Percentiles rank a stretch among this genome's conserved stretches.
Evolutionary conservation across 2,329 filamentous ascomycete genomes (phyloP).

Genomic region (Microcera coccophila): DNA sequence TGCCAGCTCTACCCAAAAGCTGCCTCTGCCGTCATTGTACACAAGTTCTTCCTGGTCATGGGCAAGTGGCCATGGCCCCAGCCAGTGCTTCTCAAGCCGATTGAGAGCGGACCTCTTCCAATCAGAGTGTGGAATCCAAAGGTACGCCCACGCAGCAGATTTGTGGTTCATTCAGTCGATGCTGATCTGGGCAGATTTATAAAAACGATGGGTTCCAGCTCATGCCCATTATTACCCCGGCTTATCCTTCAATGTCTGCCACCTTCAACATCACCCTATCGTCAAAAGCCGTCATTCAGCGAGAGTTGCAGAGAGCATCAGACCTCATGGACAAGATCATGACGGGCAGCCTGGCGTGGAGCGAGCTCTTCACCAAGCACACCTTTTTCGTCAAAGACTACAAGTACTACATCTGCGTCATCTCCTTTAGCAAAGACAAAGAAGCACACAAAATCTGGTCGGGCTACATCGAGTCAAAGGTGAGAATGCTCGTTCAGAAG

Average conservation of each 20-base stretch:
- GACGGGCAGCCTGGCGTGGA: conserved; percentile 72
- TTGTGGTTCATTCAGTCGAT: background rate
- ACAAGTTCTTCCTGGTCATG: conserved; percentile 93
- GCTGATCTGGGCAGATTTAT: conserved; percentile 55
- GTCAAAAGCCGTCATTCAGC: conserved; percentile 77
- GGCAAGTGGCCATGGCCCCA: conserved; percentile 89
- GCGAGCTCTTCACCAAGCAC: conserved; percentile 82
- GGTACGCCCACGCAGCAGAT: conserved; percentile 42
- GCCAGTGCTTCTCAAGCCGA: conserved; percentile 84
- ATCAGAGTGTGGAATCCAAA: conserved; percentile 93
- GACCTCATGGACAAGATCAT: conserved; percentile 78
- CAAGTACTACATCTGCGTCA: conserved; percentile 92
- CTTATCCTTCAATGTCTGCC: conserved; percentile 96
- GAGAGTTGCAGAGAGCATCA: conserved; percentile 74
- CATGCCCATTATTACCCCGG: conserved; percentile 98
- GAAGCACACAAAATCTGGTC: conserved; percentile 85
- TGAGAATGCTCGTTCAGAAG: conserved; percentile 77
- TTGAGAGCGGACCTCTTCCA: conserved; percentile 75
- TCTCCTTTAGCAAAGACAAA: conserved; percentile 75
- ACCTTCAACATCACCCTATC: conserved; percentile 91
- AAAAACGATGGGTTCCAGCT: conserved; percentile 77
- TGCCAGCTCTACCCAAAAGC: conserved; percentile 96
- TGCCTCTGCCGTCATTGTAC: conserved; percentile 82
- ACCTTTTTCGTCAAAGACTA: conserved; percentile 90
- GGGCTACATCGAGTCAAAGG: conserved; percentile 88